Percentiles rank a stretch among this genome's conserved stretches.
These are phyloP conservation scores for Exophiala sp. DNA, from an alignment of 2,329 filamentous ascomycete species.

Conservation along the genomic window DNA sequence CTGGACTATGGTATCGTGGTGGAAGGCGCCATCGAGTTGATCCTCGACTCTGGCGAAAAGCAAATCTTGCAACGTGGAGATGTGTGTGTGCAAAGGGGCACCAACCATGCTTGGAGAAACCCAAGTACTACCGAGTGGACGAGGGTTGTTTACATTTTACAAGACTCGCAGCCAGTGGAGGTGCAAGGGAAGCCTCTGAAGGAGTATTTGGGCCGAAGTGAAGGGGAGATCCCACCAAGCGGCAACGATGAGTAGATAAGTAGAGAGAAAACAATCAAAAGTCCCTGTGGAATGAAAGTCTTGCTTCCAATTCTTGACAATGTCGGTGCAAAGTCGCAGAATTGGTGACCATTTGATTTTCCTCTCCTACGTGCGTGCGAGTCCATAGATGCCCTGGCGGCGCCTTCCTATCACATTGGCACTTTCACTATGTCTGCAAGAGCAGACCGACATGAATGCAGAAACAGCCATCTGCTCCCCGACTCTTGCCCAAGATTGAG, in stretches of 20 bases:
- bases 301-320: no score
- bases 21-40: constrained; percentile 51
- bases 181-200: constrained; percentile 6
- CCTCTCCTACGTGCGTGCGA: no score
- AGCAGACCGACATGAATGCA: no score
- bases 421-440: no score
- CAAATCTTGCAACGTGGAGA: constrained; percentile 49
- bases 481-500: no score
- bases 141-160: constrained; percentile 17
- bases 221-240: constrained; percentile 12
- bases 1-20: constrained; percentile 55
- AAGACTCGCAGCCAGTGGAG: constrained; percentile 11
- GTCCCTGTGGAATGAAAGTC: no score
- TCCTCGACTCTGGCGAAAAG: constrained; percentile 50
- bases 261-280: no score
- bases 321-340: no score
- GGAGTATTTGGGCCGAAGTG: constrained; percentile 15
- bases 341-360: no score
- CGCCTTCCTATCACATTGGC: no score
- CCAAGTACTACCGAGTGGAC: constrained; percentile 26
- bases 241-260: constrained; percentile 4
- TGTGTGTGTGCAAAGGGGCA: constrained; percentile 51
- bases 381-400: no score
- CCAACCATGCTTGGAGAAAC: constrained; percentile 40
- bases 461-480: no score